Evolutionary conservation across 2,329 filamentous ascomycete genomes (phyloP), one percentile per base, ranked within the genome.

Genomic region (Cercospora beticola): DNA sequence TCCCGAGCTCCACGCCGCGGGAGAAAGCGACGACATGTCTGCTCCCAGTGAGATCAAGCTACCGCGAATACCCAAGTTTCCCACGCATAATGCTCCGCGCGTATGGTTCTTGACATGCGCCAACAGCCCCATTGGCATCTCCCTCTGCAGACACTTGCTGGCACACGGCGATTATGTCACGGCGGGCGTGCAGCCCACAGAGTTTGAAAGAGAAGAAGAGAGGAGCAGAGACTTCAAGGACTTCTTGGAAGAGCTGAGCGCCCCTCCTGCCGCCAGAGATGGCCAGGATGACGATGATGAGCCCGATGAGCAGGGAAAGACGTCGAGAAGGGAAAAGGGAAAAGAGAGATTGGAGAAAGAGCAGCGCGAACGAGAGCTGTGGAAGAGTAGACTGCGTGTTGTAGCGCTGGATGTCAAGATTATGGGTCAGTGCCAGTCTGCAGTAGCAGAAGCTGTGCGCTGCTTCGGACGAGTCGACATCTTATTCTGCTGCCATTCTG

Each of bases 51-150:
- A 76, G 59, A 67, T 73, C 30, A 78, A 78, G 64, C 71, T 75
- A 8, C 77, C 77, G 30, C 77, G 77, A 68, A 71, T 74, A 43
- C 82, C 83, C 54, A 86, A 86, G 69, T 89, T 89, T 73, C 88
- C 88, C 52, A 81, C 84, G 31, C 87, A 89, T 79, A 85, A 86
- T 77, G 85, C 84, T 61, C 93, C 94, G 62, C 90, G 94, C 76
- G 92, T 94, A 76, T 98, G 95, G 95, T 89, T 99, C 77, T 84
- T 99, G 72, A 97, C 94, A 10, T 90, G 92, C 68, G 92, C 92
- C 36, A 87, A 94, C 69, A 94, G 93, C 40, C 93, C 94, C 12
- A 87, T 97, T 71, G 90, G 90, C 64, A 91, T 97, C 69, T 90
- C 92, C 57, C 86, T 97, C 67, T 91, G 93, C 64, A 89, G 91